phyloP scores from a whole-genome alignment of 306 rosid species.

The Cucumis melo region DNA sequence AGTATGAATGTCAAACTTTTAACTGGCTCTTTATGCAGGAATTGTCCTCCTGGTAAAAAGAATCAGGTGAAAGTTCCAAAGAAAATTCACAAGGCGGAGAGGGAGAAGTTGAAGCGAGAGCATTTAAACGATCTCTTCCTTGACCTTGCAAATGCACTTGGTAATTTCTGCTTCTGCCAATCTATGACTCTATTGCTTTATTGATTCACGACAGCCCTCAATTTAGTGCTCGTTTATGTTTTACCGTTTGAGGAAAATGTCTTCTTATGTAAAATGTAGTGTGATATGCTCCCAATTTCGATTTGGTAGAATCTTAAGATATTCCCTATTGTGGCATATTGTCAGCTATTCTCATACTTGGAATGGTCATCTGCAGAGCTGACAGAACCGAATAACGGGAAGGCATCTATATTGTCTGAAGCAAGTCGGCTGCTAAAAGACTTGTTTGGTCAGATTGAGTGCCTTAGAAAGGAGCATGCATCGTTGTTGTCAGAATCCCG shows the following conservation, averaged over 20 bases:
- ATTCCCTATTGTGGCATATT: neutral
- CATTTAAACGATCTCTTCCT: slow-evolving; percentile 72
- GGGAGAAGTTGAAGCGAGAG: slow-evolving; percentile 91
- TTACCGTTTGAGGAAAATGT: neutral
- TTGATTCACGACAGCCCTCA: neutral
- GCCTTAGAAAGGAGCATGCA: slow-evolving; percentile 47
- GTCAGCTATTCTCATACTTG: neutral
- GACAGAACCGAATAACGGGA: slow-evolving; percentile 51
- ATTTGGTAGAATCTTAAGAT: neutral
- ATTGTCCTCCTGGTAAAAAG: slow-evolving; percentile 27
- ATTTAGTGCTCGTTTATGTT: neutral
- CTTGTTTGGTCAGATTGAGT: slow-evolving; percentile 47
- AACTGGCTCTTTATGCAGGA: slow-evolving; percentile 39
- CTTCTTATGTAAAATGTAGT: neutral
- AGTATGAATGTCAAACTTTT: neutral
- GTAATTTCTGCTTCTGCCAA: slow-evolving; percentile 22
- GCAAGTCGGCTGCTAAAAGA: slow-evolving; percentile 54
- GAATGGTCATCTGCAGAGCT: slow-evolving; percentile 27
- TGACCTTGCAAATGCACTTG: slow-evolving; percentile 65
- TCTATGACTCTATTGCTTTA: neutral
- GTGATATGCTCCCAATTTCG: neutral
- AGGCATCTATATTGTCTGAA: slow-evolving; percentile 54
- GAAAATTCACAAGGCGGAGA: slow-evolving; percentile 81
- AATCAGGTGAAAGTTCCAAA: slow-evolving; percentile 49
- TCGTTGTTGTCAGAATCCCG: slow-evolving; percentile 54